Conservation (phyloP, 768 basidiomycete species). For the Strobilomyces confusus region DNA sequence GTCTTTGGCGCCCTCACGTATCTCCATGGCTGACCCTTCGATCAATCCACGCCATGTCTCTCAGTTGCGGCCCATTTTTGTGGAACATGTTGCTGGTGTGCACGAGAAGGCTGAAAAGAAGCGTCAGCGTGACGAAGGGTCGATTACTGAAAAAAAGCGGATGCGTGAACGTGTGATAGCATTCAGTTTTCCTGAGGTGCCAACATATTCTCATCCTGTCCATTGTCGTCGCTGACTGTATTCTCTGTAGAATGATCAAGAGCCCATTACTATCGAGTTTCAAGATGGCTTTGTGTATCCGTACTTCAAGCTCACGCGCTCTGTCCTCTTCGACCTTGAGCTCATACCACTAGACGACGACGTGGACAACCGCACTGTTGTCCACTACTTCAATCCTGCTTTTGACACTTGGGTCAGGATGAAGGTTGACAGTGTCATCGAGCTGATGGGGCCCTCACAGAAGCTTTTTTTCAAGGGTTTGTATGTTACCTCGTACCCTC, state of each 20-base stretch:
- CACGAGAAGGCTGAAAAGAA: not conserved
- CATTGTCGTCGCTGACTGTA: not conserved
- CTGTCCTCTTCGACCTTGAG: too few relatives aligned
- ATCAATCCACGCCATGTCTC: too few relatives aligned
- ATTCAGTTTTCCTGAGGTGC: not conserved
- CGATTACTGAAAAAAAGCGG: not conserved
- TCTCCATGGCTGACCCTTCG: too few relatives aligned
- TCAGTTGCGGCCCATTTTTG: too few relatives aligned
- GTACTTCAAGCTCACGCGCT: not conserved
- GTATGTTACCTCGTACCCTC: not conserved
- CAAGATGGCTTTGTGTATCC: not conserved
- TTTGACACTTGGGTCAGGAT: not conserved
- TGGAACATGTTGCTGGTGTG: not conserved
- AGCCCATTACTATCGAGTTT: not conserved
- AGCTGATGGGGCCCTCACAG: not conserved
- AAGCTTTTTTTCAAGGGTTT: not conserved
- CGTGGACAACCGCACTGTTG: too few relatives aligned
- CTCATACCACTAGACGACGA: too few relatives aligned
- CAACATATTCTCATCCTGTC: too few relatives aligned
- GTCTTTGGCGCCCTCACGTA: too few relatives aligned
- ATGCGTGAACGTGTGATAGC: not conserved
- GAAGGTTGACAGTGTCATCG: not conserved
- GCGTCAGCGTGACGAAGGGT: not conserved
- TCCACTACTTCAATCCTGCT: not conserved
- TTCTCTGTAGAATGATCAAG: not conserved